Percentiles rank a stretch among this genome's conserved stretches.
Conservation (phyloP, 2,329 filamentous ascomycete genomes). For the Dothideomycetidae sp. region DNA sequence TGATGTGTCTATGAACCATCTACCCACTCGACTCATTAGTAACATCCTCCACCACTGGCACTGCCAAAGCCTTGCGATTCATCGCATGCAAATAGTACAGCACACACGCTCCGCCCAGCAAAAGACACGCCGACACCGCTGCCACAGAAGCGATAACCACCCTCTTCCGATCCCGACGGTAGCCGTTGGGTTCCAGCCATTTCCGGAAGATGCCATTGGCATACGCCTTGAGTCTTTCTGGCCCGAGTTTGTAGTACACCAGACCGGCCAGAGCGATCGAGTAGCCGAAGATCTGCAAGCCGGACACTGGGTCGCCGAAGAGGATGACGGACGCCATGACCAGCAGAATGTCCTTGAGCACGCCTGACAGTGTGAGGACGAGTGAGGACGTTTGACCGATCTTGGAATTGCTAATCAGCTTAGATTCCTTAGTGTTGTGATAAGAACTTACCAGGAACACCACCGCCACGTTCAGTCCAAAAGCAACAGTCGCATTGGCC, state of each 20-base stretch:
- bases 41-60: too few relatives aligned
- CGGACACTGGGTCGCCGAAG: slow-evolving; percentile 14
- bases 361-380: slow-evolving; percentile 16
- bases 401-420: slow-evolving; percentile 3
- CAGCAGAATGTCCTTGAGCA: slow-evolving; percentile 16
- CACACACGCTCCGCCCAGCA: too few relatives aligned
- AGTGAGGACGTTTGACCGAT: slow-evolving; percentile 16
- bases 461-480: slow-evolving; percentile 14
- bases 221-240: slow-evolving; percentile 70
- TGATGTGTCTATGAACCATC: too few relatives aligned
- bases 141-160: too few relatives aligned
- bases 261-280: slow-evolving; percentile 53
- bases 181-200: too few relatives aligned
- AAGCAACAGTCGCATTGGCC: slow-evolving; percentile 14
- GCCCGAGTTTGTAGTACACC: slow-evolving; percentile 58
- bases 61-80: too few relatives aligned
- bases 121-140: too few relatives aligned
- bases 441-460: slow-evolving; percentile 13
- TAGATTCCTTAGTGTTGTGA: not conserved
- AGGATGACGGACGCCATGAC: slow-evolving; percentile 16
- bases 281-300: slow-evolving; percentile 18
- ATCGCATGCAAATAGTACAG: too few relatives aligned
- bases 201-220: too few relatives aligned
- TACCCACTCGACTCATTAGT: too few relatives aligned
- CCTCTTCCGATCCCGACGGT: too few relatives aligned